Conservation (phyloP, 768 basidiomycete species). For the Lactifluus piperatus region DNA sequence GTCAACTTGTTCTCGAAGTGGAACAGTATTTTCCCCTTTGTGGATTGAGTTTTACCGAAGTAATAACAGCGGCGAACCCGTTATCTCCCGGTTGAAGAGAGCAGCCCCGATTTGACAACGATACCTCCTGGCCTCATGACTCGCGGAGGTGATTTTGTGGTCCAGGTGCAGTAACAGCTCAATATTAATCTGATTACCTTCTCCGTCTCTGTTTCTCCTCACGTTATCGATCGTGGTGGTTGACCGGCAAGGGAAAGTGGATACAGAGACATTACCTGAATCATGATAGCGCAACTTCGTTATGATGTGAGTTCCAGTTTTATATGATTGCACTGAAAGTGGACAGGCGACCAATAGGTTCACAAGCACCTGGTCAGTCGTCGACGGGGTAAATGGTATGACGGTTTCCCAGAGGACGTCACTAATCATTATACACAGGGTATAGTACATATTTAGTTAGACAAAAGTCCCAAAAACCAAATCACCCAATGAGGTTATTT, state of each 20-base stretch:
- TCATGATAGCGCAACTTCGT: neutral
- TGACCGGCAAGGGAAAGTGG: neutral
- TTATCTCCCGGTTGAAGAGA: too few species aligned
- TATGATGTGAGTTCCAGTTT: neutral
- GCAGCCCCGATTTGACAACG: neutral
- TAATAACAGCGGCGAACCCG: neutral
- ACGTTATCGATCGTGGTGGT: neutral
- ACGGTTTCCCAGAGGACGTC: neutral
- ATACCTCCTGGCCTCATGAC: neutral
- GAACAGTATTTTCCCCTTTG: neutral
- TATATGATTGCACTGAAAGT: neutral
- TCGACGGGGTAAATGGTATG: neutral
- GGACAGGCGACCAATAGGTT: neutral
- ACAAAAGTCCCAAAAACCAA: neutral
- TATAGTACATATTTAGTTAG: slow-evolving; percentile 1
- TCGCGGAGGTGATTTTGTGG: neutral
- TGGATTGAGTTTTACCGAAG: neutral
- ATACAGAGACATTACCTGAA: neutral
- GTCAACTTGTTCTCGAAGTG: too few species aligned
- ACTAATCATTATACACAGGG: slow-evolving; percentile 3
- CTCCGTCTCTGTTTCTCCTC: neutral
- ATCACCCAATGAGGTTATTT: slow-evolving; percentile 1
- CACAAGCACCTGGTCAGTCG: neutral
- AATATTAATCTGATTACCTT: neutral
- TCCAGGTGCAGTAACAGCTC: neutral